Evolutionary conservation across 805 yeast genomes (phyloP).

Genomic region (Ogataea thermomethanolica): DNA sequence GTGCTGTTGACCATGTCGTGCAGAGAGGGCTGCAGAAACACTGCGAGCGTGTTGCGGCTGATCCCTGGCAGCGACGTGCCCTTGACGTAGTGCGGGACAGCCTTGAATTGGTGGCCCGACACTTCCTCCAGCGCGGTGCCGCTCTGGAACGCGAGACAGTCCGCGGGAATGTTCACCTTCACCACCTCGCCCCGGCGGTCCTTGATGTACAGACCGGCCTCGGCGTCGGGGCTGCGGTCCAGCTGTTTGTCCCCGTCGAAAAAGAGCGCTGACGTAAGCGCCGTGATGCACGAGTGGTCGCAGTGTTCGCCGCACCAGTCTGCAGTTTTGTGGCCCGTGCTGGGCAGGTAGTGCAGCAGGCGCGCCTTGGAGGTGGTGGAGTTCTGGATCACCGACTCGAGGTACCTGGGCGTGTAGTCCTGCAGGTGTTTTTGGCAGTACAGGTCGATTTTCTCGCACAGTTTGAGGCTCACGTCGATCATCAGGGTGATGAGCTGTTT

Average conservation of each 20-base stretch:
- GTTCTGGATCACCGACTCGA: conserved; percentile 43
- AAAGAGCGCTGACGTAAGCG: conserved; percentile 52
- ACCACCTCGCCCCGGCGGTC: conserved; percentile 42
- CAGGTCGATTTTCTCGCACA: conserved; percentile 53
- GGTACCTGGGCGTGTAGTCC: conserved; percentile 35
- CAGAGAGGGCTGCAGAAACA: conserved; percentile 58
- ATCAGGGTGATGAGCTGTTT: conserved; percentile 43
- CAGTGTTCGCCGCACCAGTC: conserved; percentile 63
- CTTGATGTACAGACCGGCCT: conserved; percentile 49
- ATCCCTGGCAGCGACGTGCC: conserved; percentile 37
- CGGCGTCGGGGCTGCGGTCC: conserved; percentile 39
- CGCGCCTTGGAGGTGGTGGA: conserved; percentile 59
- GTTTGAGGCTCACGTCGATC: conserved; percentile 44
- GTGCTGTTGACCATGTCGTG: conserved; percentile 43
- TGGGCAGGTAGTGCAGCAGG: conserved; percentile 43
- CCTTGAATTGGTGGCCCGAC: conserved; percentile 46
- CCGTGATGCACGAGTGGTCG: conserved; percentile 60
- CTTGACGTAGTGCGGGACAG: conserved; percentile 56
- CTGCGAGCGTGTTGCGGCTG: conserved; percentile 55
- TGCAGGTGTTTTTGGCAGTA: conserved; percentile 33
- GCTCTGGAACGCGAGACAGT: conserved; percentile 59
- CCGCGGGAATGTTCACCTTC: conserved; percentile 50
- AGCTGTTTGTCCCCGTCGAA: conserved; percentile 37
- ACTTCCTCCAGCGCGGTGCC: conserved; percentile 55
- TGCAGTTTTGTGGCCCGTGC: conserved; percentile 20